Conservation (phyloP, 352 stramenopile genomes). For the Phytophthora colocasiae region DNA sequence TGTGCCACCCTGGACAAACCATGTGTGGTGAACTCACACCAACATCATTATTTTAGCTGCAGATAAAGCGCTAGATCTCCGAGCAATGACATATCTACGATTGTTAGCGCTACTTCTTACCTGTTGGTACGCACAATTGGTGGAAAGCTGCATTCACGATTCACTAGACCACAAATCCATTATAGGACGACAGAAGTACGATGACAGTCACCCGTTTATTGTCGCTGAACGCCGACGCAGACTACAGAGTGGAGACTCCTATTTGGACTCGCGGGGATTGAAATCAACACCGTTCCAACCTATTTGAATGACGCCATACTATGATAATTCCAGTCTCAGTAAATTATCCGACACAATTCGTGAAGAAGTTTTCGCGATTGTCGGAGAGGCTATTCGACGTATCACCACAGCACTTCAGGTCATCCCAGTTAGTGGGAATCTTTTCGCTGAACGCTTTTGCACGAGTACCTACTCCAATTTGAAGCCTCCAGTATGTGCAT, state of each 20-base stretch:
- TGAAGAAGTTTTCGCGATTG: slow-evolving; percentile 52
- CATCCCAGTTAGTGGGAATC: slow-evolving; percentile 67
- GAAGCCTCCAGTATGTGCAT: slow-evolving; percentile 57
- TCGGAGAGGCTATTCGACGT: slow-evolving; percentile 59
- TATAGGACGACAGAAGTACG: slow-evolving; percentile 23
- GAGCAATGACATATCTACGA: neutral
- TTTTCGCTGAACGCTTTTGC: slow-evolving; percentile 66
- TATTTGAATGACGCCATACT: slow-evolving; percentile 75
- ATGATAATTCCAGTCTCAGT: slow-evolving; percentile 60
- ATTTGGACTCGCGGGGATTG: slow-evolving; percentile 12
- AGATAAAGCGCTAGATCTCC: too few species aligned
- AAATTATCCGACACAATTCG: slow-evolving; percentile 41
- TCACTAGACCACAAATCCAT: slow-evolving; percentile 29
- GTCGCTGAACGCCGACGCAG: slow-evolving; percentile 13
- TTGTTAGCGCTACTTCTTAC: slow-evolving; percentile 7
- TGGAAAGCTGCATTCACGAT: slow-evolving; percentile 41
- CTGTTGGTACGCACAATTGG: slow-evolving; percentile 5
- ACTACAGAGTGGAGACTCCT: neutral
- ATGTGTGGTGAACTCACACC: too few species aligned
- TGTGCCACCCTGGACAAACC: too few species aligned
- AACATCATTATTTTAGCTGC: too few species aligned
- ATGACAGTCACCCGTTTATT: slow-evolving; percentile 32
- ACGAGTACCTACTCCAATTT: slow-evolving; percentile 46
- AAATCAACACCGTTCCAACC: slow-evolving; percentile 42
- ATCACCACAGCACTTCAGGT: slow-evolving; percentile 58